Base-by-base conservation (phyloP, 202 grass and related monocot species). In the Bolboschoenoplectus hybrid region DNA sequence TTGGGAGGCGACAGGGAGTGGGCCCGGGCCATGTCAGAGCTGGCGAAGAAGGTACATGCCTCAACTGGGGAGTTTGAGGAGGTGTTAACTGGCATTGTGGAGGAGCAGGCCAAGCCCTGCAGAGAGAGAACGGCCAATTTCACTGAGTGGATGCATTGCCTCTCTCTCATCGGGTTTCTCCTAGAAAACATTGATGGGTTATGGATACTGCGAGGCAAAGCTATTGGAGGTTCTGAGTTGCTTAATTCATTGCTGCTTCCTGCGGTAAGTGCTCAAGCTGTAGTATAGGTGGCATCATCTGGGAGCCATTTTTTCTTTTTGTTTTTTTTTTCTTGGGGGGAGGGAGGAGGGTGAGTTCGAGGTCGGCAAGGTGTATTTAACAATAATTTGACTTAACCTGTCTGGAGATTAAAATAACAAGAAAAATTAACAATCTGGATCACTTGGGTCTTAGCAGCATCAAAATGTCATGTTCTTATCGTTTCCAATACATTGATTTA, bases 141-240 rank as follows among this genome's bases (percentile, higher is more conserved):
- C 71, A 90, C 91, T 47, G 90, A 94, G 63, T 98, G 97, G 93
- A 94, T 96, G 88, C 97, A 96, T 87, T 96, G 97, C 53, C 90
- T 98, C 5, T 87, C 90, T 2, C 85, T 96, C 69, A 86, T 92
- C n/a, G 87, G 93, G 68, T 92, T 96, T 92, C 90, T 98, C 85
- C 92, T 98, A 16, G 90, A 94, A 80, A 96, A 96, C 86, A 89
- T 93, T 63, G 68, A 84, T 72, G 85, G 87, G 51, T 67, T 96
- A 56, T 55, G 88, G 85, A 89, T 65, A 43, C 87, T 98, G 26
- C 84, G 86, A 89, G 89, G 88, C 43, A 95, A 91, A 87, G 74
- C 84, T 52, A 91, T 95, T 50, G 85, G 90, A 66, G 86, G 89
- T 76, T 68, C 86, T 40, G 90, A 98, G 81, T 45, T 98, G 61